A percentile compares a stretch with the other conserved stretches of the same genome.
Evolutionary conservation across 78 protist species (phyloP).

Genomic region (Capsaspora owczarzaki): DNA sequence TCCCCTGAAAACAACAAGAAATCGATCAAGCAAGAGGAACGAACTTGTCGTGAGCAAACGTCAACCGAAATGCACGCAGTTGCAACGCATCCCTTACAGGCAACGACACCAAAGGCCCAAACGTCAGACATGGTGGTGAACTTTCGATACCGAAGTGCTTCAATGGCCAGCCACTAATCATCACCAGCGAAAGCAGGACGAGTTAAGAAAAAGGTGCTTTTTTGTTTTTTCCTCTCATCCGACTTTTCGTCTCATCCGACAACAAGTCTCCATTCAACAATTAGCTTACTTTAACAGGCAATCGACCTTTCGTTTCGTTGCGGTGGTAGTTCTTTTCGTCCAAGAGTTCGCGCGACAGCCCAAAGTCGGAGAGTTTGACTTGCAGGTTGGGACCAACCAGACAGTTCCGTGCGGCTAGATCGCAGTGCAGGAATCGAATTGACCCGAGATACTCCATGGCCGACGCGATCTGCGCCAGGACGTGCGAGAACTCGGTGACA

Average conservation of each 20-base stretch:
- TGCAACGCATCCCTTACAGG: too few species aligned
- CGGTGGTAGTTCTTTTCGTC: neutral
- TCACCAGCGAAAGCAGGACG: too few species aligned
- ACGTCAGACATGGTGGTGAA: neutral
- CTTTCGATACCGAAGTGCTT: neutral
- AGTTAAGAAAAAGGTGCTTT: neutral
- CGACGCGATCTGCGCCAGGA: neutral
- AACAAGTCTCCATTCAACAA: neutral
- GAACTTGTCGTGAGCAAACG: too few species aligned
- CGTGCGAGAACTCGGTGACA: neutral
- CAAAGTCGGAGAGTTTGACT: neutral
- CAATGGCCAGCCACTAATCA: neutral
- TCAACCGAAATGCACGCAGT: too few species aligned
- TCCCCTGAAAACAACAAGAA: too few species aligned
- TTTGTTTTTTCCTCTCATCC: too few species aligned
- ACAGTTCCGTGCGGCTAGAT: conserved; percentile 7
- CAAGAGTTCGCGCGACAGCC: neutral
- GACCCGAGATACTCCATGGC: conserved; percentile 1
- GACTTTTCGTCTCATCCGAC: too few species aligned
- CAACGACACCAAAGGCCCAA: neutral
- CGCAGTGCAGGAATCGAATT: neutral
- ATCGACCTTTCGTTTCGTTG: neutral
- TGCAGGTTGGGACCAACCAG: neutral
- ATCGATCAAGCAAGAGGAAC: too few species aligned
- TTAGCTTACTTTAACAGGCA: neutral